Evolutionary conservation across 148 eudicot species (phyloP).

Genomic region (Rhododendron vialii): DNA sequence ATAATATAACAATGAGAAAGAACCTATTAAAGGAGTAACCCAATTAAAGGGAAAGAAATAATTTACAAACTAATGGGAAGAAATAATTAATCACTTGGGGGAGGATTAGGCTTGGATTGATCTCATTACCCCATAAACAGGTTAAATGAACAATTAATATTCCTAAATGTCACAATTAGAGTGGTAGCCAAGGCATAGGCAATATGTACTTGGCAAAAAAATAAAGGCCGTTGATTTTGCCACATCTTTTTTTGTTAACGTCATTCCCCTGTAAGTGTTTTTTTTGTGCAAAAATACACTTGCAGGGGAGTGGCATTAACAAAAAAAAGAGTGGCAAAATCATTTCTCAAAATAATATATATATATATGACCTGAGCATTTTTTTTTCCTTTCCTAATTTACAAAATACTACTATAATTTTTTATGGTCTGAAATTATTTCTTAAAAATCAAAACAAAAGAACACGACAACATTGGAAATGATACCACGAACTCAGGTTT

Average conservation of each 20-base stretch:
- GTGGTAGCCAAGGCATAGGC: not conserved
- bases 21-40: not conserved
- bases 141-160: not conserved
- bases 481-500: not conserved
- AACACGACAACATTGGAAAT: not conserved
- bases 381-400: not conserved
- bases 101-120: not conserved
- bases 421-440: not conserved
- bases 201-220: not conserved
- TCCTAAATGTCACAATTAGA: not conserved
- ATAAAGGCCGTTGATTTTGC: too few species aligned
- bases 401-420: not conserved
- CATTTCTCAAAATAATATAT: too few species aligned
- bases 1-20: not conserved
- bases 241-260: too few species aligned
- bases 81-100: not conserved
- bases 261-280: too few species aligned
- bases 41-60: not conserved
- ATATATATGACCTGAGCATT: not conserved
- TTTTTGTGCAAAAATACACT: too few species aligned
- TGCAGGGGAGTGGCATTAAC: too few species aligned
- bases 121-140: not conserved
- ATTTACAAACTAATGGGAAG: not conserved
- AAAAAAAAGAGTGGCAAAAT: too few species aligned
- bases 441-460: not conserved